phyloP scores from a whole-genome alignment of 305 asterid genomes.

The Fraxinus angustifolia region DNA sequence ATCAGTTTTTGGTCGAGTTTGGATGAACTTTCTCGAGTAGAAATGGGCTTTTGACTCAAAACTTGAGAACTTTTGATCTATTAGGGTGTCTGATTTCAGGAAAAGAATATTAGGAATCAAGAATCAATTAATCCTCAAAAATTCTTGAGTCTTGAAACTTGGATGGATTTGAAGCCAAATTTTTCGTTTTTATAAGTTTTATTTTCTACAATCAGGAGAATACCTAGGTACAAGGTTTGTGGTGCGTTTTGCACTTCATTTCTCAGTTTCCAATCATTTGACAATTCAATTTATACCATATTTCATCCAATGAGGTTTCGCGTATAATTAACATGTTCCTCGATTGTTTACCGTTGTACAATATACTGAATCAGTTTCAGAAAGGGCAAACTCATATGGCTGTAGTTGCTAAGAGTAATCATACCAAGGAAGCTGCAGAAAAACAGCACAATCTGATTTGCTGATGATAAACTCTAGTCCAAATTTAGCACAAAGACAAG shows the following conservation, averaged over 20 bases:
- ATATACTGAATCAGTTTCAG: slow-evolving; percentile 65
- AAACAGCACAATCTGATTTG: slow-evolving; percentile 22
- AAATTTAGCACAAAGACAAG: slow-evolving; percentile 21
- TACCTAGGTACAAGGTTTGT: slow-evolving; percentile 51
- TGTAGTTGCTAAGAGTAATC: slow-evolving; percentile 44
- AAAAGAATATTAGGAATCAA: too few relatives aligned
- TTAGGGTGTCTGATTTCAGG: too few relatives aligned
- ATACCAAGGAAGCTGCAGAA: slow-evolving; percentile 26
- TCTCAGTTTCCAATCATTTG: too few relatives aligned
- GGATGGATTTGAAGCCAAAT: too few relatives aligned
- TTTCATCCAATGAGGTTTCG: not conserved
- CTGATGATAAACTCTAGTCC: slow-evolving; percentile 22
- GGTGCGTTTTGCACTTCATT: not conserved
- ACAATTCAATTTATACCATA: not conserved
- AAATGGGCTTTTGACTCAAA: too few relatives aligned
- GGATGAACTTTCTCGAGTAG: too few relatives aligned
- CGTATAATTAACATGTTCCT: slow-evolving; percentile 38
- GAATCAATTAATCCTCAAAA: too few relatives aligned
- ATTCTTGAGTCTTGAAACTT: too few relatives aligned
- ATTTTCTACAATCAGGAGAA: slow-evolving; percentile 30
- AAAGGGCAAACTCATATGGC: slow-evolving; percentile 89
- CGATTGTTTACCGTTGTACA: slow-evolving; percentile 62
- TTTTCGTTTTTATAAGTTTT: too few relatives aligned
- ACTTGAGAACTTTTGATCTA: too few relatives aligned
- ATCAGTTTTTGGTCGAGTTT: too few relatives aligned